phyloP scores from a whole-genome alignment of 257 asterid species.

The Cynanchum wilfordii region DNA sequence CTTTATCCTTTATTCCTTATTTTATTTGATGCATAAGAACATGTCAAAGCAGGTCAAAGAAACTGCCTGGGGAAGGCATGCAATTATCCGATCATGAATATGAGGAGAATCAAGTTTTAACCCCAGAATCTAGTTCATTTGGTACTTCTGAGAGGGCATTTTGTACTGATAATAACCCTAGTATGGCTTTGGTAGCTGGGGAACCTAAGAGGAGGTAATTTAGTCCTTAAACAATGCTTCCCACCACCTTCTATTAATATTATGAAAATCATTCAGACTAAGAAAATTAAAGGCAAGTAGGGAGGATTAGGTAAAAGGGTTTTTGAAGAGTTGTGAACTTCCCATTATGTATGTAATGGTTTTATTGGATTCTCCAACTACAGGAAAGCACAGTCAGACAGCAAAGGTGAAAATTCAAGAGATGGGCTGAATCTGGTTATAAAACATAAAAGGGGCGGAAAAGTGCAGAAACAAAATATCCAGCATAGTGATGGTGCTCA shows the following conservation, averaged over 20 bases:
- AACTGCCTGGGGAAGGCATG: slow-evolving; percentile 34
- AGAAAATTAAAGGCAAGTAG: background rate
- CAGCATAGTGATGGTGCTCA: slow-evolving; percentile 71
- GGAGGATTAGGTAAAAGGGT: background rate
- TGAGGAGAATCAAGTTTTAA: slow-evolving; percentile 50
- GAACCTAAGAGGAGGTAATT: slow-evolving; percentile 53
- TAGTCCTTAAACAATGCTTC: background rate
- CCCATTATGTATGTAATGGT: slow-evolving; percentile 5
- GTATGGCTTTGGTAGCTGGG: slow-evolving; percentile 35
- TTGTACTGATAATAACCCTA: slow-evolving; percentile 45
- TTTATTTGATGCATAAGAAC: background rate
- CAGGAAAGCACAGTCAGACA: slow-evolving; percentile 54
- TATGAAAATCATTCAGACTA: background rate
- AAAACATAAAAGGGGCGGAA: slow-evolving; percentile 44
- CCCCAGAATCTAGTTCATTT: slow-evolving; percentile 70
- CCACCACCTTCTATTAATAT: background rate
- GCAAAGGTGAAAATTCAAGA: slow-evolving; percentile 36
- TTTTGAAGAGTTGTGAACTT: background rate
- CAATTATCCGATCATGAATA: slow-evolving; percentile 32
- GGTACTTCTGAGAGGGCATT: slow-evolving; percentile 54
- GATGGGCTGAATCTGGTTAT: slow-evolving; percentile 43
- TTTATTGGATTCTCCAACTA: slow-evolving; percentile 24
- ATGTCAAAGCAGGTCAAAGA: slow-evolving; percentile 43
- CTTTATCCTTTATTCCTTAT: background rate
- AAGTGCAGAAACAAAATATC: slow-evolving; percentile 51